Base-by-base conservation (phyloP, 2,329 filamentous ascomycete species). In the Tolypocladium pustulatum region DNA sequence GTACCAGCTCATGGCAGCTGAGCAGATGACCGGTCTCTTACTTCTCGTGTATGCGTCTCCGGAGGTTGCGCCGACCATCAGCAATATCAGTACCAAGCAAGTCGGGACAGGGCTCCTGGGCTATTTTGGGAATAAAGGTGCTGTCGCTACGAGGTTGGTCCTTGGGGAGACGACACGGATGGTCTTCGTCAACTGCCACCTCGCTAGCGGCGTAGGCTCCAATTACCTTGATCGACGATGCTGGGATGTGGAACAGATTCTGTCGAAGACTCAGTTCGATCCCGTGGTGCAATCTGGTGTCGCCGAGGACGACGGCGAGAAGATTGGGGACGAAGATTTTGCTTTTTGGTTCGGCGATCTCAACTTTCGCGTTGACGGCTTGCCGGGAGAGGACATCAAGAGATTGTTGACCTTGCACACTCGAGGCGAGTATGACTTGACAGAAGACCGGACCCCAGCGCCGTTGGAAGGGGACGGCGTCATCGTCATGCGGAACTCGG, bases 101-200 rank as follows among this genome's bases (percentile, higher is more conserved):
- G 87, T 97, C 9, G 93, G 92, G 0, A 99, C 94, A 0, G 94
- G 94, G 0, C 73, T 97, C 51, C 83, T 95, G 73, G 93, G 93
- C 0, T 96, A 96, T 68, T 87, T 97, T 77, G 94, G 94, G 12
- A 99, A 99, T 72, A 99, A 99, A 71, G 94, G 94, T 1, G 93
- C 90, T 4, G 88, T 96, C 0, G 84, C 87, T 3, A 88, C 89
- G 4, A 83, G 93, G 25, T 77, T 99, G 4, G 79, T 99, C 0
- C 76, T 99, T 0, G 94, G 93, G 2, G 94, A 97, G 71, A 91
- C 91, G 0, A 97, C 94, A 0, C 83, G 88, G 36, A 75, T 99
- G 58, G 87, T 94, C 30, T 97, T 99, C 70, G 79, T 97, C 64
- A 96, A 99, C 71, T 90, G 85, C 59, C 94, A 99, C 74, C 79